These are phyloP conservation scores for Asterella californica DNA, from an alignment of 225 moss, liverwort and hornwort genomes.

Conservation along the genomic window DNA sequence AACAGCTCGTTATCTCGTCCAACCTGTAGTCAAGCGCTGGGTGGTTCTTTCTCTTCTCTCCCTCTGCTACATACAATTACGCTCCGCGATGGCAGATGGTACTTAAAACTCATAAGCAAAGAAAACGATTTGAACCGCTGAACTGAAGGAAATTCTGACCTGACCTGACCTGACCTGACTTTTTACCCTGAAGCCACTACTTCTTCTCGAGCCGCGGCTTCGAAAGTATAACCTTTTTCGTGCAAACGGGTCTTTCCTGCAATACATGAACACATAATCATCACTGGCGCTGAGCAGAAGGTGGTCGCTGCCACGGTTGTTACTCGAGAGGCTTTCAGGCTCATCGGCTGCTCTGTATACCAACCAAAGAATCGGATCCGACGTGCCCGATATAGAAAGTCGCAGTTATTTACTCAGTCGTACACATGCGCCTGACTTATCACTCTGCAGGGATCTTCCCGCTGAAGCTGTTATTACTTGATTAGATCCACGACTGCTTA, in stretches of 20 bases:
- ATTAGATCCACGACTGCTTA: too few relatives aligned
- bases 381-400: too few relatives aligned
- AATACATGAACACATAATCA: background rate
- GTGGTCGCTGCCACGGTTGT: background rate
- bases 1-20: too few relatives aligned
- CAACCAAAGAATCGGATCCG: too few relatives aligned
- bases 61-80: background rate
- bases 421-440: too few relatives aligned
- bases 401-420: too few relatives aligned
- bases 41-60: background rate
- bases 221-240: background rate
- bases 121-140: background rate
- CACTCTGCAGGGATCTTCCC: too few relatives aligned
- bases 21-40: too few relatives aligned
- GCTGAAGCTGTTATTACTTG: too few relatives aligned
- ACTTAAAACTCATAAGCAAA: too few relatives aligned
- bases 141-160: background rate
- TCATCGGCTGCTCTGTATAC: background rate
- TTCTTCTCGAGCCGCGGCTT: background rate
- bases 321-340: background rate
- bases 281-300: background rate
- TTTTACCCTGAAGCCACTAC: background rate
- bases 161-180: background rate
- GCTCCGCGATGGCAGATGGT: background rate
- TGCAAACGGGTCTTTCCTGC: background rate